Evolutionary conservation across 257 asterid species (phyloP).

Genomic region (Linderniella brevidens): DNA sequence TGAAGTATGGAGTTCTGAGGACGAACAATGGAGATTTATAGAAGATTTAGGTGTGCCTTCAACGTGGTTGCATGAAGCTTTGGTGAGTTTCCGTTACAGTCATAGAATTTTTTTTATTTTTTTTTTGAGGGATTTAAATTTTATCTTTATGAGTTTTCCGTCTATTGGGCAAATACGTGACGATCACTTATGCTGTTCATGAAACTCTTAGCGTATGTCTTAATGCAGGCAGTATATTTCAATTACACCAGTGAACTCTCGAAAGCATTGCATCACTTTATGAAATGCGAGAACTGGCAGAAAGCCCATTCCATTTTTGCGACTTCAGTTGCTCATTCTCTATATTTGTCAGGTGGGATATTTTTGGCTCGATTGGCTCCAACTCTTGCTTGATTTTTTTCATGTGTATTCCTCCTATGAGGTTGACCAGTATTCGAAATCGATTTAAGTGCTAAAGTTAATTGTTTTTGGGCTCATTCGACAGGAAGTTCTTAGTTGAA

Average conservation of each 20-base stretch:
- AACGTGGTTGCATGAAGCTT: slow-evolving; percentile 86
- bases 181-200: no score
- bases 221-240: slow-evolving; percentile 67
- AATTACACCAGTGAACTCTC: slow-evolving; percentile 50
- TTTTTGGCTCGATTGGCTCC: slow-evolving; percentile 2
- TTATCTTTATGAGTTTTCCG: slow-evolving; percentile 11
- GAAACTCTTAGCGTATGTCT: not conserved
- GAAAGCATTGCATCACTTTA: slow-evolving; percentile 74
- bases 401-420: not conserved
- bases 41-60: slow-evolving; percentile 76
- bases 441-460: no score
- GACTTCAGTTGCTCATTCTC: slow-evolving; percentile 70
- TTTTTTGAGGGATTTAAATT: slow-evolving; percentile 8
- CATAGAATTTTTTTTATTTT: slow-evolving; percentile 12
- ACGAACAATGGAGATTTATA: slow-evolving; percentile 54
- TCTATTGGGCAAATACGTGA: no score
- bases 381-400: slow-evolving; percentile 1
- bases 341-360: slow-evolving; percentile 57
- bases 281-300: slow-evolving; percentile 83
- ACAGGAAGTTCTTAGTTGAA: no score
- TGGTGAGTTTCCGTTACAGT: slow-evolving; percentile 41
- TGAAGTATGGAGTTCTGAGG: slow-evolving; percentile 70
- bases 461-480: slow-evolving; percentile 3
- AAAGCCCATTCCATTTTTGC: slow-evolving; percentile 77
- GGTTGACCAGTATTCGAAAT: no score